These are phyloP conservation scores for Larix sibirica DNA, from an alignment of 83 land plant genomes.

Conservation along the genomic window DNA sequence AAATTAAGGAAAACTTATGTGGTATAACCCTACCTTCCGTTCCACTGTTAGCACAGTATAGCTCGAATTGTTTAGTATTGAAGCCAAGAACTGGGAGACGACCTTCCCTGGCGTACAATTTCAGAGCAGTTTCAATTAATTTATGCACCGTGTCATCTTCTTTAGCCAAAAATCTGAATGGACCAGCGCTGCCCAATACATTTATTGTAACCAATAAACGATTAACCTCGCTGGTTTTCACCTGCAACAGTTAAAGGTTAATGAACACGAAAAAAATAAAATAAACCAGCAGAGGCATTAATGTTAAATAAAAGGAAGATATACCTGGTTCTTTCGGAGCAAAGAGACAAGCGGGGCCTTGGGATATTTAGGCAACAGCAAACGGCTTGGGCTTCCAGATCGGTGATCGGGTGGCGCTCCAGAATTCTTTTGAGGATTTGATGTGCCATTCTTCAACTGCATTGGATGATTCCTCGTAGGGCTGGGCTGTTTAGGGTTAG, in stretches of 20 bases:
- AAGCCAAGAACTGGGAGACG: conserved; percentile 62
- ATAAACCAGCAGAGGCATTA: no score
- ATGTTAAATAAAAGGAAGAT: not conserved
- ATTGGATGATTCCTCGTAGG: no score
- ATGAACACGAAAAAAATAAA: not conserved
- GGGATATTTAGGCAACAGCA: not conserved
- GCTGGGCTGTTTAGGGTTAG: no score
- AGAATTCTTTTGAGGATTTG: no score
- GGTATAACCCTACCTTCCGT: conserved; percentile 35
- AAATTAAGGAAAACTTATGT: no score
- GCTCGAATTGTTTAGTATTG: conserved; percentile 45
- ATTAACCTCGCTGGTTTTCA: conserved; percentile 21
- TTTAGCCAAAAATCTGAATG: conserved; percentile 56
- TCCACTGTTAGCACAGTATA: conserved; percentile 47
- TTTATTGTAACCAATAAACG: conserved; percentile 49
- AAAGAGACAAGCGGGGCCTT: not conserved
- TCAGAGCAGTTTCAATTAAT: conserved; percentile 58
- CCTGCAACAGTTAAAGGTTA: conserved; percentile 23
- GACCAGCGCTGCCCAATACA: conserved; percentile 72
- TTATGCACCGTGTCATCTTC: conserved; percentile 49
- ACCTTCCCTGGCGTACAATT: conserved; percentile 64
- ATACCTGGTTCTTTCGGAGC: not conserved
- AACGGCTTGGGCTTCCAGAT: not conserved
- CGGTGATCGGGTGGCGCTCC: no score
- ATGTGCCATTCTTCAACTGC: no score